Percentiles rank a stretch among this genome's conserved stretches.
Evolutionary conservation across 2,329 filamentous ascomycete genomes (phyloP).

Genomic region (Trichocomaceae sp.): DNA sequence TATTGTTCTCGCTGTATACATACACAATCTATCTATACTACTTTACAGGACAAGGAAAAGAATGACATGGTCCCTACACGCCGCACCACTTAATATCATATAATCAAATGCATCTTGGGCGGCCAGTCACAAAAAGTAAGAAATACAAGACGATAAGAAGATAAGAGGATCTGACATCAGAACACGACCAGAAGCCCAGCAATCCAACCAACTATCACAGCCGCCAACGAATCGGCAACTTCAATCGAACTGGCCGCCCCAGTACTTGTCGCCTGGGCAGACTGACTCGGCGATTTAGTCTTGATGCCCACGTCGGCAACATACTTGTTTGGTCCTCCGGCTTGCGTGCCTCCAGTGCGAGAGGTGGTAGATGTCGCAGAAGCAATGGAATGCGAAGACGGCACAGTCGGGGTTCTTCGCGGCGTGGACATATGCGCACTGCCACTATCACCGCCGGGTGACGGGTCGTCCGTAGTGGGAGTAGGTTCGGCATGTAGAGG

Average conservation of each 20-base stretch:
- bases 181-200: not conserved
- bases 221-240: not conserved
- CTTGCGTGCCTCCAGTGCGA: not conserved
- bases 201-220: conserved; percentile 5
- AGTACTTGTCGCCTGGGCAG: not conserved
- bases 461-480: not conserved
- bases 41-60: not conserved
- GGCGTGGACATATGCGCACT: not conserved
- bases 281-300: not conserved
- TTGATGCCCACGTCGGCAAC: not conserved
- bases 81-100: not conserved
- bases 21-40: not conserved
- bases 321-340: not conserved
- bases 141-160: not conserved
- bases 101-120: not conserved
- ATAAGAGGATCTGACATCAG: not conserved
- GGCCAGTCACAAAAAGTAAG: not conserved
- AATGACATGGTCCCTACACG: not conserved
- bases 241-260: not conserved
- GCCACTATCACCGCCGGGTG: not conserved
- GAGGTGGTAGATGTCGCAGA: not conserved
- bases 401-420: not conserved
- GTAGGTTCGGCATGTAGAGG: not conserved
- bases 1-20: not conserved
- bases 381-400: not conserved